Evolutionary conservation across 2,329 filamentous ascomycete genomes (phyloP).

Genomic region (Volutella citrinella): DNA sequence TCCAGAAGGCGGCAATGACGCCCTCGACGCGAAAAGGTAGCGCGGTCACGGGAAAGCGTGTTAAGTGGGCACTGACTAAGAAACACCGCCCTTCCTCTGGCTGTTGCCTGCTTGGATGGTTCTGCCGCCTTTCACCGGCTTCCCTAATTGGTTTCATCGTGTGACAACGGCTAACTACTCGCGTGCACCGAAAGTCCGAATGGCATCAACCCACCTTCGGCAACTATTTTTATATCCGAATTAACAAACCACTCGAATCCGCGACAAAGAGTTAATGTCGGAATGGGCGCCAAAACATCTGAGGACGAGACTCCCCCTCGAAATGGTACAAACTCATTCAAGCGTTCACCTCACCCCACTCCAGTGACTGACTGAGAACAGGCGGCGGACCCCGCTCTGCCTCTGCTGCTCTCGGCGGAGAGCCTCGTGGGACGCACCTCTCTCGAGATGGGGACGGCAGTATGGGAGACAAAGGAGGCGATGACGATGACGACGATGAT

Average conservation of each 20-base stretch:
- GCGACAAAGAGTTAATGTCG: conserved; percentile 23
- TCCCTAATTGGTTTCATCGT: not conserved
- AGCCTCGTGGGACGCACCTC: conserved; percentile 39
- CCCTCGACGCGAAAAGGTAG: conserved; percentile 31
- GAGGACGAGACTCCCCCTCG: conserved; percentile 32
- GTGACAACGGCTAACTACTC: no score
- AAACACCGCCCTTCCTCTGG: no score
- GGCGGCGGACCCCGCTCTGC: conserved; percentile 17
- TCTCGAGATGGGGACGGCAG: conserved; percentile 41
- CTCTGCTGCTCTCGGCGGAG: conserved; percentile 31
- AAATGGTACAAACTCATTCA: conserved; percentile 25
- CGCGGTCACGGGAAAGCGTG: conserved; percentile 32
- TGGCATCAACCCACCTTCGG: no score
- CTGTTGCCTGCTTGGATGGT: no score
- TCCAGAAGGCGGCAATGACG: conserved; percentile 24
- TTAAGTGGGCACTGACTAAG: conserved; percentile 7
- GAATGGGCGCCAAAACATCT: conserved; percentile 39
- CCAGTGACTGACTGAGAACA: conserved; percentile 3
- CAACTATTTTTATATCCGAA: no score
- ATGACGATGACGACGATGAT: conserved; percentile 26
- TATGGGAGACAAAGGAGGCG: conserved; percentile 31
- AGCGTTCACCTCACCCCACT: not conserved
- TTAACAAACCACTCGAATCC: no score
- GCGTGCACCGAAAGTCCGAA: no score
- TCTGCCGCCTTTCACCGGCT: not conserved